Percentiles rank a stretch among this genome's conserved stretches.
Evolutionary conservation across 345 rosid species (phyloP).

Genomic region (Arabis alpina): DNA sequence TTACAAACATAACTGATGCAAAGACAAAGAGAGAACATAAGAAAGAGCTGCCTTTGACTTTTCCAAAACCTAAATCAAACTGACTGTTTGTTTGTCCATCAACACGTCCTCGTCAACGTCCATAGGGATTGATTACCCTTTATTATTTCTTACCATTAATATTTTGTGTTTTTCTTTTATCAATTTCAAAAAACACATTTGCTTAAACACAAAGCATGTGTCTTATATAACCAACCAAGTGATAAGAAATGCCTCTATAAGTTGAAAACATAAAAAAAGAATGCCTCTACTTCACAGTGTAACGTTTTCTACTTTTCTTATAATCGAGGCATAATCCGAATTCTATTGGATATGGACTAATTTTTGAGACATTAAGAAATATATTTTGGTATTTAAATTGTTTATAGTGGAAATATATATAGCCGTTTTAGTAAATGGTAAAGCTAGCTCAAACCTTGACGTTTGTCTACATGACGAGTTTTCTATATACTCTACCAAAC

Average conservation of each 20-base stretch:
- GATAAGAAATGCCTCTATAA: background rate
- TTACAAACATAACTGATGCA: slow-evolving; percentile 39
- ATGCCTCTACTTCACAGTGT: background rate
- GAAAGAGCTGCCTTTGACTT: slow-evolving; percentile 38
- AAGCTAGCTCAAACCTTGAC: too few species aligned
- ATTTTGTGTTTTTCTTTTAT: slow-evolving; percentile 1
- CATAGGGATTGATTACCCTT: slow-evolving; percentile 15
- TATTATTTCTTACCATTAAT: slow-evolving; percentile 30
- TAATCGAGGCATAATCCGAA: too few species aligned
- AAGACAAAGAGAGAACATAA: slow-evolving; percentile 27
- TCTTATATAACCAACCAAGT: background rate
- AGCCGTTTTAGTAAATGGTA: too few species aligned
- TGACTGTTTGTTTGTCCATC: slow-evolving; percentile 43
- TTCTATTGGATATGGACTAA: too few species aligned
- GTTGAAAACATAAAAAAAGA: too few species aligned
- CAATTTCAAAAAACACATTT: background rate
- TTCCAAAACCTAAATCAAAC: slow-evolving; percentile 27
- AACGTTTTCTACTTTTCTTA: slow-evolving; percentile 6
- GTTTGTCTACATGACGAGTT: too few species aligned
- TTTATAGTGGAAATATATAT: too few species aligned
- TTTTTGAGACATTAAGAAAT: too few species aligned
- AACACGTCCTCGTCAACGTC: slow-evolving; percentile 30
- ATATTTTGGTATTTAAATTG: too few species aligned
- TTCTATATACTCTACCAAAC: too few species aligned
- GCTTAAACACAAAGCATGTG: slow-evolving; percentile 16